Evolutionary conservation across 371 early-diverging fungal genomes (phyloP).

Genomic region (Mortierella sp.): DNA sequence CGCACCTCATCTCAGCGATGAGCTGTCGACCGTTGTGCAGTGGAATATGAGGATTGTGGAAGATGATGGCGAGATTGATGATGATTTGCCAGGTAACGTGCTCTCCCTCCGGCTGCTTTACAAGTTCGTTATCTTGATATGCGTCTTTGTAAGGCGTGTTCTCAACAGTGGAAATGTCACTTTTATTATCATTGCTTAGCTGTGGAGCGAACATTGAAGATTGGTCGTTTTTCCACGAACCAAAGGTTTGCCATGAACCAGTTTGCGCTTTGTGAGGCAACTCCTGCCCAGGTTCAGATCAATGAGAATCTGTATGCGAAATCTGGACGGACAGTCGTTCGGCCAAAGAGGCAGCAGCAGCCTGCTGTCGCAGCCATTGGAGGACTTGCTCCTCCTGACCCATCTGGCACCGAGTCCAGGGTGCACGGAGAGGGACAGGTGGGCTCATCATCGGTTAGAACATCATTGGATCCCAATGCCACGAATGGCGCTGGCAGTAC

Average conservation of each 20-base stretch:
- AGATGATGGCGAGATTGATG: slow-evolving; percentile 95
- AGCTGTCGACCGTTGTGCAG: slow-evolving; percentile 71
- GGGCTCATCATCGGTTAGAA: not conserved
- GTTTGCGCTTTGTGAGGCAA: slow-evolving; percentile 89
- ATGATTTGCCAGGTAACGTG: slow-evolving; percentile 91
- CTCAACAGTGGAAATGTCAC: not conserved
- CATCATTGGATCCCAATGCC: slow-evolving; percentile 6
- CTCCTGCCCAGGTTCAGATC: slow-evolving; percentile 74
- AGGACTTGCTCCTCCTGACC: slow-evolving; percentile 39
- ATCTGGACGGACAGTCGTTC: slow-evolving; percentile 21
- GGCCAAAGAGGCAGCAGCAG: slow-evolving; percentile 43
- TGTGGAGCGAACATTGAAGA: slow-evolving; percentile 86
- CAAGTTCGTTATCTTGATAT: no score
- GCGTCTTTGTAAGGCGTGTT: no score
- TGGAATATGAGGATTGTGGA: slow-evolving; percentile 95
- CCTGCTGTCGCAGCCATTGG: slow-evolving; percentile 26
- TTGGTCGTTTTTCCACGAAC: slow-evolving; percentile 87
- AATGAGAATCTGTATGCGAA: slow-evolving; percentile 34
- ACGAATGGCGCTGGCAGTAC: slow-evolving; percentile 4
- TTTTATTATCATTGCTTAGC: slow-evolving; percentile 60
- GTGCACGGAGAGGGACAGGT: not conserved
- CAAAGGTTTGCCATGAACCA: slow-evolving; percentile 87
- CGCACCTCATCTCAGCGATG: slow-evolving; percentile 71
- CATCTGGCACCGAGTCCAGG: not conserved
- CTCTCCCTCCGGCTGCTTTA: not conserved